A percentile compares a stretch with the other conserved stretches of the same genome.
These are phyloP conservation scores for Fraxinus nigra DNA, from an alignment of 305 asterid genomes.

Conservation along the genomic window DNA sequence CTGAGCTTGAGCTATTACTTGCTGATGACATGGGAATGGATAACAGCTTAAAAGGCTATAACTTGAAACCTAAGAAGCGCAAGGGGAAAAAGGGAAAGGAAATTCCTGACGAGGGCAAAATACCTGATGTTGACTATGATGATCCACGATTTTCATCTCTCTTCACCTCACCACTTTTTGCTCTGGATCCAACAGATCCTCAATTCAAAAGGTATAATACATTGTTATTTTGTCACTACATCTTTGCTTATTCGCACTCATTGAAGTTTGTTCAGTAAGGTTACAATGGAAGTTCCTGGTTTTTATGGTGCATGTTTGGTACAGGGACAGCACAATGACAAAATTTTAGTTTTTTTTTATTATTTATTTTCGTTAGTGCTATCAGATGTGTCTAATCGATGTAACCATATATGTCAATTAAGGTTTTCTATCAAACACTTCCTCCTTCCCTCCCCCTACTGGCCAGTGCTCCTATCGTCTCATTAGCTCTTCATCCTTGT, in stretches of 20 bases:
- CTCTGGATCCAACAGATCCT: constrained; percentile 94
- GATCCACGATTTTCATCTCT: constrained; percentile 77
- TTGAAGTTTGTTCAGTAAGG: background rate
- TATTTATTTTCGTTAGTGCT: background rate
- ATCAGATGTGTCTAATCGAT: background rate
- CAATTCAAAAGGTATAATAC: constrained; percentile 73
- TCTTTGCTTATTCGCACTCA: background rate
- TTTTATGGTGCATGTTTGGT: background rate
- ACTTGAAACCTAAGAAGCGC: constrained; percentile 58
- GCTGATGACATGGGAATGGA: constrained; percentile 65
- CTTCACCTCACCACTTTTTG: constrained; percentile 55
- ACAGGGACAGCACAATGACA: background rate
- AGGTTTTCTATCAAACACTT: background rate
- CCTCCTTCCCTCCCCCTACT: background rate
- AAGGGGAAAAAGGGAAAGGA: constrained; percentile 67
- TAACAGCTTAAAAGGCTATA: constrained; percentile 64
- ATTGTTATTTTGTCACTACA: background rate
- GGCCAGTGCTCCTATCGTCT: background rate
- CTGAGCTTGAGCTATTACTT: constrained; percentile 83
- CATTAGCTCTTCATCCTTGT: background rate
- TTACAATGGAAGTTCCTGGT: background rate
- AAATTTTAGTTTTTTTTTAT: background rate
- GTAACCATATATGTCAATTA: background rate
- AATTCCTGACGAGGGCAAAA: constrained; percentile 48
- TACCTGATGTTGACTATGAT: constrained; percentile 51